Evolutionary conservation across 495 filamentous ascomycete genomes (phyloP).

Genomic region (Astrothelium macrocarpum): DNA sequence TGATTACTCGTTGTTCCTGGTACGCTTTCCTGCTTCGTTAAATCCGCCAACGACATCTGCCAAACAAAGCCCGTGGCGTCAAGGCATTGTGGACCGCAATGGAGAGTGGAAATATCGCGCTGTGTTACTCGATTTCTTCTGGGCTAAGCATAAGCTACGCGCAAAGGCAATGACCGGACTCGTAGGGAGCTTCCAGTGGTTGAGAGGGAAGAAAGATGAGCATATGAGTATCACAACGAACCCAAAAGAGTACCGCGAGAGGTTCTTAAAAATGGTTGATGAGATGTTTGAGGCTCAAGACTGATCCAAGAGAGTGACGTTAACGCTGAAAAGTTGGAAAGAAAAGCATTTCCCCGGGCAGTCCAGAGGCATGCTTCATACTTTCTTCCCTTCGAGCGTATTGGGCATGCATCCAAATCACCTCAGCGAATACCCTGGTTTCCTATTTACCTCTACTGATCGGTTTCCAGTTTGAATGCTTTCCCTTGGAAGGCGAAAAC

Average conservation of each 20-base stretch:
- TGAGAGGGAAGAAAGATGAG: conserved; percentile 39
- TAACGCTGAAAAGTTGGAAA: background rate
- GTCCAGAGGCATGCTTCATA: no score
- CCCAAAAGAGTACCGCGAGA: conserved; percentile 52
- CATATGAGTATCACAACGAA: conserved; percentile 65
- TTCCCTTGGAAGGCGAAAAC: background rate
- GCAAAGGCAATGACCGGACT: conserved; percentile 52
- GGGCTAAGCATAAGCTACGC: conserved; percentile 56
- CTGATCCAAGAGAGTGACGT: background rate
- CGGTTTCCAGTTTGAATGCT: no score
- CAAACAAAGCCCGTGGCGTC: conserved; percentile 41
- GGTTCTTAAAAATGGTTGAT: conserved; percentile 54
- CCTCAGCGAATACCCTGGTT: no score
- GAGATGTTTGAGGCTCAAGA: conserved; percentile 39
- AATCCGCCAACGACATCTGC: conserved; percentile 15
- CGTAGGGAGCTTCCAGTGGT: conserved; percentile 50
- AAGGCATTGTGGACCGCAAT: conserved; percentile 47
- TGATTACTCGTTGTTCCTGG: conserved; percentile 60
- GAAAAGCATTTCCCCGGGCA: background rate
- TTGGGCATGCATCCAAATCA: no score
- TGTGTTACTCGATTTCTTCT: conserved; percentile 60
- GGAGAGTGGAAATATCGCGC: conserved; percentile 55
- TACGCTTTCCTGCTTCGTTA: conserved; percentile 41
- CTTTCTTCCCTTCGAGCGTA: no score
- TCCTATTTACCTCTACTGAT: no score